Conservation (phyloP, 169 alveolate genomes). For the Plasmodium coatneyi region DNA sequence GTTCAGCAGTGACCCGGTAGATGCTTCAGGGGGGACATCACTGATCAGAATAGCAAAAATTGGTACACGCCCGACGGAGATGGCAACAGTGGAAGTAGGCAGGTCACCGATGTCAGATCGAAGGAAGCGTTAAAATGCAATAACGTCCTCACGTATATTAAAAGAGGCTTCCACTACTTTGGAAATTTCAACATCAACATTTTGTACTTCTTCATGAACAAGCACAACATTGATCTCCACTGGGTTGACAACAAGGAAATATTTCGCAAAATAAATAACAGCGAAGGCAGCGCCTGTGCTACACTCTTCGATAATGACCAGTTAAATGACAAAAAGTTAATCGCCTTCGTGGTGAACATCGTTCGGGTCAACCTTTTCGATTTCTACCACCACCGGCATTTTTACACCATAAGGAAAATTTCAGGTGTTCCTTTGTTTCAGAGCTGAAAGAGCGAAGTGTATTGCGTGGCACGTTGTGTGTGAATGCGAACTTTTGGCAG, state of each 20-base stretch:
- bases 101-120: not conserved
- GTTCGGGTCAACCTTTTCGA: constrained; percentile 56
- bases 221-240: constrained; percentile 41
- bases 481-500: not conserved
- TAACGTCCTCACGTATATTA: constrained; percentile 7
- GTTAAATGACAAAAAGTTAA: constrained; percentile 34
- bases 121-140: not conserved
- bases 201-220: constrained; percentile 57
- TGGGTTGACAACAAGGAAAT: constrained; percentile 74
- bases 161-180: constrained; percentile 53
- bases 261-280: constrained; percentile 41
- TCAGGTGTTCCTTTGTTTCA: constrained; percentile 43
- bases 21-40: not conserved
- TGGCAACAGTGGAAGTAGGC: not conserved
- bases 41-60: not conserved
- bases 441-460: not conserved
- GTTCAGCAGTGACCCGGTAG: not conserved
- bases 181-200: constrained; percentile 64
- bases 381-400: constrained; percentile 67
- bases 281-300: not conserved
- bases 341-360: constrained; percentile 63
- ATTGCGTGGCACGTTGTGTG: not conserved
- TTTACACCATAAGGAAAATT: constrained; percentile 70
- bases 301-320: constrained; percentile 31
- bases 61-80: not conserved